phyloP scores from a whole-genome alignment of 345 rosid genomes.

The Kandelia obovata region DNA sequence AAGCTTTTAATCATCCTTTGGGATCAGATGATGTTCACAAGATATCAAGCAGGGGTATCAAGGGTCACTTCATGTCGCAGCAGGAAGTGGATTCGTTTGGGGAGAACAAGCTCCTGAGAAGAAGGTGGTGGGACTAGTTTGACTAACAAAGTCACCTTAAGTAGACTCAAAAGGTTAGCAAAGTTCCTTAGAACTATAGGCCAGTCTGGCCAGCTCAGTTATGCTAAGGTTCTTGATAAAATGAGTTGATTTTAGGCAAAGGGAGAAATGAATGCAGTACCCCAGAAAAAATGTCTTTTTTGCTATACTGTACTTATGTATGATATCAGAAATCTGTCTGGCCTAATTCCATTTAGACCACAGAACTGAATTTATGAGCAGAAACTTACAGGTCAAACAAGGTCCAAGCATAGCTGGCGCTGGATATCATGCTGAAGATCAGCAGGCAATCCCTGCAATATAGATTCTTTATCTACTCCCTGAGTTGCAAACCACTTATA shows the following conservation, averaged over 20 bases:
- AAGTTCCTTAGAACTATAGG: neutral
- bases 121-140: neutral
- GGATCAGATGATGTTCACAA: neutral
- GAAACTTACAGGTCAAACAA: constrained; percentile 74
- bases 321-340: no score
- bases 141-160: neutral
- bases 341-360: no score
- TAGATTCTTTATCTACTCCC: constrained; percentile 87
- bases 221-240: neutral
- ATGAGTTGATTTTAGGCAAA: neutral
- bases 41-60: neutral
- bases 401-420: constrained; percentile 87
- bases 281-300: neutral
- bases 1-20: neutral
- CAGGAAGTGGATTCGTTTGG: neutral
- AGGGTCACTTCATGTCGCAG: neutral
- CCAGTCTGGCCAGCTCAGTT: neutral
- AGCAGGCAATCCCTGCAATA: constrained; percentile 66
- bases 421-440: constrained; percentile 92
- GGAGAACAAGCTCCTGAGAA: neutral
- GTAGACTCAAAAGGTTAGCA: neutral
- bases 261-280: neutral
- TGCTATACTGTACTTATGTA: no score
- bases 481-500: constrained; percentile 90
- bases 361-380: neutral